Base-by-base conservation (phyloP, 225 moss, liverwort and hornwort species). In the Ulota crispa region DNA sequence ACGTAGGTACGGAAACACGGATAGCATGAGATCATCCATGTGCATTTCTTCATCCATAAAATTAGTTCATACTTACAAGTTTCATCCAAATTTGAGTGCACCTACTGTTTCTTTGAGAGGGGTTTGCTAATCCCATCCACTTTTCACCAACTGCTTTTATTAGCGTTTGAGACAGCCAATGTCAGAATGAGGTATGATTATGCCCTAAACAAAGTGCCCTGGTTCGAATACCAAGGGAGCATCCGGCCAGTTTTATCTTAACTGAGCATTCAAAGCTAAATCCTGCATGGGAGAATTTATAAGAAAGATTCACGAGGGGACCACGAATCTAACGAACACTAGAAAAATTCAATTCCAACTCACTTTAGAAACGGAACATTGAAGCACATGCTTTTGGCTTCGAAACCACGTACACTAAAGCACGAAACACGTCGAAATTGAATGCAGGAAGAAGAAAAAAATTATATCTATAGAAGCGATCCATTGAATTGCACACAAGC, bases 341-440 rank as follows among this genome's bases (percentile, higher is more conserved):
- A 23, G 20, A 69, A n/a, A 41, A 54, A 69, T 69, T 42, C 16
- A 50, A 50, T 50, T 10, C 45, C 43, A 59, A 43, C 41, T 6
- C 79, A 59, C 79, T 42, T 70, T 16, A 9, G 30, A 42, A 79
- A 79, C 70, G 79, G 79, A 43, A 43, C 79, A n/a, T 70, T 31
- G 43, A 56, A 79, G 70, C 68, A 41, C 78, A 78, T 68, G 77
- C 37, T 4, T 64, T 77, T 34, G 36, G 24, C 65, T 34, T 50
- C 34, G 24, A 36, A 77, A 77, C 34, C 52, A 18, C 18, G 50
- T 50, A 50, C 34, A 52, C 52, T 52, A 50, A 15, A 31, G 10
- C 14, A 32, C 47, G 47, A 47, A 15, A 50, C 50, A 77, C 77
- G 36, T 36, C 77, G 24, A 65, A 18, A 16, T 24, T 77, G 52